Percentiles rank a stretch among this genome's conserved stretches.
Evolutionary conservation across 2,329 filamentous ascomycete species (phyloP).

Genomic region (Fusarium fracticaudum): DNA sequence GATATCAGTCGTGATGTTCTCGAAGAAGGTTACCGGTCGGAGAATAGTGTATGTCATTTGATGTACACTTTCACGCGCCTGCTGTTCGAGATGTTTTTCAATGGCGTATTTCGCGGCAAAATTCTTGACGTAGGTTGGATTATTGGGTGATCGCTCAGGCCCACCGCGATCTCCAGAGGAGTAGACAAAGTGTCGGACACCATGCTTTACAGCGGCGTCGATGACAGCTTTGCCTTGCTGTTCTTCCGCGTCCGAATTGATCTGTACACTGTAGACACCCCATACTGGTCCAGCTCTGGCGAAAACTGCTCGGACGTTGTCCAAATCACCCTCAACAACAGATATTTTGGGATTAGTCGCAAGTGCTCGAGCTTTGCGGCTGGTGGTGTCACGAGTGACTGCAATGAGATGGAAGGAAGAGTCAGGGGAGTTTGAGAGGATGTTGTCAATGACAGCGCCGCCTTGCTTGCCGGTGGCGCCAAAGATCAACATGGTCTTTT

Average conservation of each 20-base stretch:
- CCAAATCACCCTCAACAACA: not conserved
- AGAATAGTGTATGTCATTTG: constrained; percentile 66
- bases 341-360: not conserved
- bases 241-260: constrained; percentile 1
- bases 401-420: not conserved
- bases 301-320: not conserved
- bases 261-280: not conserved
- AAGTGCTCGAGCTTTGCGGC: not conserved
- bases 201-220: not conserved
- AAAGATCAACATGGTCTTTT: not conserved
- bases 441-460: not conserved
- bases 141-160: not conserved
- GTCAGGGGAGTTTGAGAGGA: not conserved
- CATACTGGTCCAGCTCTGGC: not conserved
- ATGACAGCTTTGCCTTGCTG: not conserved
- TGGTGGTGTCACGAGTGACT: not conserved
- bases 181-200: constrained; percentile 1
- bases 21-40: constrained; percentile 67
- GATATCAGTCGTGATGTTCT: constrained; percentile 52
- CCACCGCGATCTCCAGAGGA: not conserved
- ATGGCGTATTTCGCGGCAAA: constrained; percentile 70
- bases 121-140: constrained; percentile 46
- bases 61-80: not conserved
- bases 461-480: constrained; percentile 6
- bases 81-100: not conserved